These are phyloP conservation scores for Silybum marianum DNA, from an alignment of 129 eudicot genomes.

Conservation along the genomic window DNA sequence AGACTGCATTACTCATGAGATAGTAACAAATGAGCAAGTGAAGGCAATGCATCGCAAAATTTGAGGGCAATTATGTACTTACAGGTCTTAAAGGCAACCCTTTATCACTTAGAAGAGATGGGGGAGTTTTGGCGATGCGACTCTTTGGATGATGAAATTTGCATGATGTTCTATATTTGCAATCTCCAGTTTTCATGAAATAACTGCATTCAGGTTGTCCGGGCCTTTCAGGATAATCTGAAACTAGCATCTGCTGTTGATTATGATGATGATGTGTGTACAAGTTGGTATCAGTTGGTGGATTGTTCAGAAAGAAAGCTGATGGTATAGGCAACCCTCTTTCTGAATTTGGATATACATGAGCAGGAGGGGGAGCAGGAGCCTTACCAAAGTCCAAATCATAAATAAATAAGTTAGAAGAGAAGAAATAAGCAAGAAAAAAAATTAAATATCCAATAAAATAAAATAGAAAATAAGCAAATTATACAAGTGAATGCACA, in stretches of 20 bases:
- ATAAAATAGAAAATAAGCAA: neutral
- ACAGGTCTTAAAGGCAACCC: slow-evolving; percentile 95
- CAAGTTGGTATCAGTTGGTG: slow-evolving; percentile 47
- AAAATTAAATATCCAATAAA: neutral
- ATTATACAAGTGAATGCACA: neutral
- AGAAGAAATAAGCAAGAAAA: neutral
- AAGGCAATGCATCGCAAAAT: neutral
- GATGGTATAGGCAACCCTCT: slow-evolving; percentile 73
- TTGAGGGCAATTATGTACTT: no score
- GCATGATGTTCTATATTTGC: slow-evolving; percentile 71
- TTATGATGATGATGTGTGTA: slow-evolving; percentile 48
- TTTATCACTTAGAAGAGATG: slow-evolving; percentile 59
- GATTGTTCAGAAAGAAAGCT: slow-evolving; percentile 62
- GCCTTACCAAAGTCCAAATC: slow-evolving; percentile 43
- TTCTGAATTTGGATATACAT: slow-evolving; percentile 52
- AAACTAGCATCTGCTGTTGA: slow-evolving; percentile 40
- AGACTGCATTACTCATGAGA: neutral
- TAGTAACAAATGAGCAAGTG: neutral
- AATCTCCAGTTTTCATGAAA: slow-evolving; percentile 82
- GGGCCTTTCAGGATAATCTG: slow-evolving; percentile 86
- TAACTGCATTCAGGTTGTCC: slow-evolving; percentile 91
- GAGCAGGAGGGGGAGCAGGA: slow-evolving; percentile 35
- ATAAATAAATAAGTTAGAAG: slow-evolving; percentile 32
- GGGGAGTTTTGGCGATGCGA: slow-evolving; percentile 37
- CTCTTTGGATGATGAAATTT: slow-evolving; percentile 86